Base-by-base conservation (phyloP, 805 yeast species). In the Blastobotrys peoriensis region DNA sequence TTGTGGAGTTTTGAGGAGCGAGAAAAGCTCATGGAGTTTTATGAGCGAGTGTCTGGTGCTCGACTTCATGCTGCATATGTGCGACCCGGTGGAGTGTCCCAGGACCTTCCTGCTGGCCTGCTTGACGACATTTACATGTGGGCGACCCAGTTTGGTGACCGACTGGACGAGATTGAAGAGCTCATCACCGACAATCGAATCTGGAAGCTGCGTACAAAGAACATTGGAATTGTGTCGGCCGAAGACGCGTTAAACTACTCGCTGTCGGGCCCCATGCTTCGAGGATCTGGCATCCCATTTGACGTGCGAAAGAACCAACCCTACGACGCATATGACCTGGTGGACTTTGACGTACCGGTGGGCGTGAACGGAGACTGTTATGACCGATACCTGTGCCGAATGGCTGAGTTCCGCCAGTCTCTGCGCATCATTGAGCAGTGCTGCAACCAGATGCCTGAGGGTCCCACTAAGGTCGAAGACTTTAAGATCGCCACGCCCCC, bases 71-170 rank as follows among this genome's bases (percentile, higher is more conserved):
- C 88, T 21, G 94, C 94, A 34, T 86, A 86, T 57, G 81, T 84
- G 50, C 78, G 95, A 70, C 95, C 95, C 44, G 95, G 95, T 59
- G 95, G 95, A 60, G 95, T 86, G 16, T 70, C 91, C 17, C 94
- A 83, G 67, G 95, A 86, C 68, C 66, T 86, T 49, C 95, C 95
- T 20, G 81, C 78, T 34, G 95, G 95, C 42, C 65, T 86, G 60
- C 75, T 86, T 57, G 95, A 86, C 65, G 95, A 86, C 63, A 86
- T 86, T 53, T 86, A 84, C 67, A 86, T 86, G 91, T 86, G 95
- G 95, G 94, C 95, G 45, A 86, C 95, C 19, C 95, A 86, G 71
- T 86, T 86, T 56, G 95, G 95, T 62, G 95, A 86, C 70, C 79
- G 95, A 70, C 68, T 86, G 54, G 95, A 86, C 65, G 95, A 86